These are phyloP conservation scores for Hypoxylon fuscum DNA, from an alignment of 495 filamentous ascomycete species.

Conservation along the genomic window DNA sequence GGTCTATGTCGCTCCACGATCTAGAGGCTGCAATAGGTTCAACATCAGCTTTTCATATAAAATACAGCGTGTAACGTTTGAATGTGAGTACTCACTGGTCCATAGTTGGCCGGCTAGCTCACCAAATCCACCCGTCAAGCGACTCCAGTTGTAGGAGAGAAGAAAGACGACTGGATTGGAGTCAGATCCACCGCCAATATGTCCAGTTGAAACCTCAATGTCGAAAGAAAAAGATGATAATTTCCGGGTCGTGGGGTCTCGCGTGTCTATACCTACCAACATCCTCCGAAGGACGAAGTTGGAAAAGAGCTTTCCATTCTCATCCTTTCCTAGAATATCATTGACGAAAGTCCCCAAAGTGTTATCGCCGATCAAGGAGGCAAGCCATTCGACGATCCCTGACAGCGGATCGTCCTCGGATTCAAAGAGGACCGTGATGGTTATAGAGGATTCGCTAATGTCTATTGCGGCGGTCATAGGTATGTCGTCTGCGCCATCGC, in stretches of 20 bases:
- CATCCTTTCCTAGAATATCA: neutral
- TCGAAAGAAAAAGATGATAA: slow-evolving; percentile 1
- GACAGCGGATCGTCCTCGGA: neutral
- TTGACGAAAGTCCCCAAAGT: neutral
- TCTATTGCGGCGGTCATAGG: neutral
- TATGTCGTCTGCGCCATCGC: neutral
- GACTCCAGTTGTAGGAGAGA: neutral
- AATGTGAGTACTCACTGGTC: neutral
- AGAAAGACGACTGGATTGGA: neutral
- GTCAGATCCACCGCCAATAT: neutral
- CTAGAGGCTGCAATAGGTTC: neutral
- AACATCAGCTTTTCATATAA: neutral
- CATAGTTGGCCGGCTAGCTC: neutral
- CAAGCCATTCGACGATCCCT: neutral
- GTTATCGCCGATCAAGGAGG: neutral
- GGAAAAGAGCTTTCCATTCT: neutral
- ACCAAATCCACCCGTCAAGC: neutral
- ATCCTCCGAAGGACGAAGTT: neutral
- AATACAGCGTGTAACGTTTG: neutral
- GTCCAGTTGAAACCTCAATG: neutral
- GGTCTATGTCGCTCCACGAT: neutral
- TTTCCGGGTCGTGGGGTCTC: neutral
- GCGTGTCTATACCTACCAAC: neutral
- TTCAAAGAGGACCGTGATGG: neutral
- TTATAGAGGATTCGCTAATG: neutral